Evolutionary conservation across 805 yeast genomes (phyloP).

Genomic region (Lachancea lanzarotensis): DNA sequence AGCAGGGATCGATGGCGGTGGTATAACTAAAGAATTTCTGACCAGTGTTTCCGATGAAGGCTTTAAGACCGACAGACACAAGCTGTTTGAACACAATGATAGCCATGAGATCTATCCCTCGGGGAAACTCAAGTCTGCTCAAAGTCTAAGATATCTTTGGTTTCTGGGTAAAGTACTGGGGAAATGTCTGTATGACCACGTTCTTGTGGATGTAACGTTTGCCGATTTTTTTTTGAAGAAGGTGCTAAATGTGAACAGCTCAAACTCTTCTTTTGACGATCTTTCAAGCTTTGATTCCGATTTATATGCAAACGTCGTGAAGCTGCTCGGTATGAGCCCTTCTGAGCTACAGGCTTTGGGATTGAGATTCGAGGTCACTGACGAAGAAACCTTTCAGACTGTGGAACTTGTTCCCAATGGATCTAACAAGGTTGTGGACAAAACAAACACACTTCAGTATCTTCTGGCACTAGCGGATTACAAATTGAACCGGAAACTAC

Average conservation of each 20-base stretch:
- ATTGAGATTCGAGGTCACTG: slow-evolving; percentile 60
- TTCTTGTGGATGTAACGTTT: slow-evolving; percentile 74
- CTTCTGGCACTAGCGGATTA: slow-evolving; percentile 72
- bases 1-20: slow-evolving; percentile 96
- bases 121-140: slow-evolving; percentile 17
- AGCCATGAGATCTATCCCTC: slow-evolving; percentile 65
- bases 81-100: slow-evolving; percentile 39
- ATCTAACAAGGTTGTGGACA: slow-evolving; percentile 46
- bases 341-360: slow-evolving; percentile 50
- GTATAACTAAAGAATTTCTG: slow-evolving; percentile 84
- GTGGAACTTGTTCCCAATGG: slow-evolving; percentile 64
- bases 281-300: slow-evolving; percentile 62
- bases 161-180: slow-evolving; percentile 84
- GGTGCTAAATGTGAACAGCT: slow-evolving; percentile 42
- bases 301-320: slow-evolving; percentile 56
- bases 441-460: slow-evolving; percentile 59
- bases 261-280: slow-evolving; percentile 61
- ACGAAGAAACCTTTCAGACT: slow-evolving; percentile 36
- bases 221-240: slow-evolving; percentile 79
- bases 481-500: slow-evolving; percentile 59
- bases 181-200: slow-evolving; percentile 78
- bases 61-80: slow-evolving; percentile 38
- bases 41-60: slow-evolving; percentile 67
- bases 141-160: slow-evolving; percentile 34
- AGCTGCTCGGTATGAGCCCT: slow-evolving; percentile 48